Percentiles rank a stretch among this genome's conserved stretches.
Evolutionary conservation across 2,329 filamentous ascomycete genomes (phyloP).

Genomic region (Lecanoromycetidae sp.): DNA sequence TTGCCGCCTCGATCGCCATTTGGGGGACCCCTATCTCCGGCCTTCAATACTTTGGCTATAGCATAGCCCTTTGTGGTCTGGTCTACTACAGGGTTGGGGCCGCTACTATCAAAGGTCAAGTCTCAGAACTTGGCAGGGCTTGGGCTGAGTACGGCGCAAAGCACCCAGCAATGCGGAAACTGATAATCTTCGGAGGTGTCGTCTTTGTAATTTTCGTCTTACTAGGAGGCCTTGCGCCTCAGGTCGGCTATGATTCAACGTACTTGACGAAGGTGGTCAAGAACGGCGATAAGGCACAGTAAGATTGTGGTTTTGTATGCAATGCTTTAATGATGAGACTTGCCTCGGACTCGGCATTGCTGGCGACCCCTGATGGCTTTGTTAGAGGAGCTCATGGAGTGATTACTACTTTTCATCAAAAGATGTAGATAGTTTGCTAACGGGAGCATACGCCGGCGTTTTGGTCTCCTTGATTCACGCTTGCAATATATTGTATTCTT

Average conservation of each 20-base stretch:
- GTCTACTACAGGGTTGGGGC: constrained; percentile 57
- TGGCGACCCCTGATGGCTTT: too few relatives aligned
- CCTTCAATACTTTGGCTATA: constrained; percentile 67
- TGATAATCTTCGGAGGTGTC: constrained; percentile 36
- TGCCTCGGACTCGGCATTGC: too few relatives aligned
- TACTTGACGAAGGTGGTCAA: constrained; percentile 8
- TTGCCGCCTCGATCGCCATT: constrained; percentile 62
- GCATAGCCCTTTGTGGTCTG: constrained; percentile 53
- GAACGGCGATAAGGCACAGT: constrained; percentile 3
- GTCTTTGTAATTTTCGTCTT: constrained; percentile 35
- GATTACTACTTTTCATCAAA: background rate
- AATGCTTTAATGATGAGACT: background rate
- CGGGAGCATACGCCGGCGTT: too few relatives aligned
- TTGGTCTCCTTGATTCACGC: too few relatives aligned
- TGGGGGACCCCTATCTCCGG: constrained; percentile 60
- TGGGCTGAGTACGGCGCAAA: constrained; percentile 42
- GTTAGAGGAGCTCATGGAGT: background rate
- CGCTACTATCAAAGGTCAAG: constrained; percentile 42
- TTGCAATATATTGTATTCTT: too few relatives aligned
- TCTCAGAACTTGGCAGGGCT: constrained; percentile 35
- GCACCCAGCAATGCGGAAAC: constrained; percentile 37
- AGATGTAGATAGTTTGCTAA: background rate
- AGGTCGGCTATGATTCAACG: constrained; percentile 14
- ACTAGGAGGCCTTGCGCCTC: constrained; percentile 24
- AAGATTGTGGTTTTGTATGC: background rate